Evolutionary conservation across 805 yeast species (phyloP).

Genomic region (Dipodascus geniculatus): DNA sequence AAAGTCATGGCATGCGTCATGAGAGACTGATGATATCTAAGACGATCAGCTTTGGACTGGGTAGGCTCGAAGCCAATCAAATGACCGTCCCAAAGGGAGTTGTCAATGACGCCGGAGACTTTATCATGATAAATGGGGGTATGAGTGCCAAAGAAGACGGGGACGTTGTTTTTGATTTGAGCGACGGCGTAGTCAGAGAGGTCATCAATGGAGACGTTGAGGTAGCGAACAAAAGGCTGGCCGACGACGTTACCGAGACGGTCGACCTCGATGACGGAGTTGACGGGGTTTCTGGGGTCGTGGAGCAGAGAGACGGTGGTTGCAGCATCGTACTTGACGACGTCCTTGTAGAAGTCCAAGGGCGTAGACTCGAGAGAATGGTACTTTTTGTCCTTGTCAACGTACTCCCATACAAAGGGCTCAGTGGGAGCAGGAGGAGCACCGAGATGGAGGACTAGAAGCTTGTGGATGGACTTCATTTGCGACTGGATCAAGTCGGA

Average conservation of each 20-base stretch:
- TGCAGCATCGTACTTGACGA: slow-evolving; percentile 40
- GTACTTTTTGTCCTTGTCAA: slow-evolving; percentile 30
- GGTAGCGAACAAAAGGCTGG: slow-evolving; percentile 55
- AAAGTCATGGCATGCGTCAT: slow-evolving; percentile 91
- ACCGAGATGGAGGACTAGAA: slow-evolving; percentile 60
- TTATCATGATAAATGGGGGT: slow-evolving; percentile 65
- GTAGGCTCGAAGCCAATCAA: slow-evolving; percentile 33
- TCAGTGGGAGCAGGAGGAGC: slow-evolving; percentile 67
- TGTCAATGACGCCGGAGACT: slow-evolving; percentile 59
- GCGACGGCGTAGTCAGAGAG: slow-evolving; percentile 51
- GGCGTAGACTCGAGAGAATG: slow-evolving; percentile 48
- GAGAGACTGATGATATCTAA: slow-evolving; percentile 54
- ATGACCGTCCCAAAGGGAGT: slow-evolving; percentile 54
- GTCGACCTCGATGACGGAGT: slow-evolving; percentile 55
- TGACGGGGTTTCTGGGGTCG: slow-evolving; percentile 69
- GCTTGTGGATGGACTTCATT: slow-evolving; percentile 53
- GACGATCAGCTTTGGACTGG: slow-evolving; percentile 53
- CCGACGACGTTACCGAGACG: slow-evolving; percentile 62
- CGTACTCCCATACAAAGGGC: slow-evolving; percentile 60
- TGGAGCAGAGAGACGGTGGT: slow-evolving; percentile 56
- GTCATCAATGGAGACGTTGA: slow-evolving; percentile 50
- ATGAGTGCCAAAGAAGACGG: slow-evolving; percentile 81
- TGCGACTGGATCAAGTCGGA: slow-evolving; percentile 30
- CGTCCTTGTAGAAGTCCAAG: slow-evolving; percentile 44
- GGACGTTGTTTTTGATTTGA: slow-evolving; percentile 59